Base-by-base conservation (phyloP, 805 yeast genomes). In the Candida awuae region DNA sequence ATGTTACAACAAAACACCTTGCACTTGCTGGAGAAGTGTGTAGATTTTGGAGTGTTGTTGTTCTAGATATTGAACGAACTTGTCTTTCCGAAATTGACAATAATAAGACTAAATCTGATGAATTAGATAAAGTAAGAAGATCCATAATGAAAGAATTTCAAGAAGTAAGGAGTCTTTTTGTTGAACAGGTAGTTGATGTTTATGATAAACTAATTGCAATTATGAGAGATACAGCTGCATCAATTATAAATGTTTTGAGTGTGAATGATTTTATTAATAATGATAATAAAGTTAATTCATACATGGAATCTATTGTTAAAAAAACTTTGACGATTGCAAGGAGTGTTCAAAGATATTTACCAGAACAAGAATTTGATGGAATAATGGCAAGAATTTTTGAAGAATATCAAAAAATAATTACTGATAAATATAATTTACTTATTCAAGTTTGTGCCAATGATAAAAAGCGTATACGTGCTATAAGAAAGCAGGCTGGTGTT, bases 1-100 rank as follows among this genome's bases (percentile, higher is more conserved):
- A 81, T 51, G 81, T 83, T 36, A 77, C 84, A 4, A 80, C 86
- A 2, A 77, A 77, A 47, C 84, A 82, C 55, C 54, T 82, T 36
- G 79, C 86, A 1, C 65, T 81, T 29, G 74, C 83, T 27, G 73
- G 80, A 4, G 85, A 82, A 51, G 65, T 77, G n/a, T 62, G 82
- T 22, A 75, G 75, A 39, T 62, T 68, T 22, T 56, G 78, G 18
- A 56, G 71, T 16, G 48, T 53, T 0, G 42, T 65, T 16, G 41
- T 41, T 19, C 31, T 32, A 13, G 44, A 41, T 37, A 21, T 41
- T 29, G 38, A 36, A 12, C 31, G 35, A 14, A 68, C 70, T 2
- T 59, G 41, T 29, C 10, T 36, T 9, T 33, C 35, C 8, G 38
- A 33, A 16, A 13, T 41, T 18, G 36, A 29, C 17, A 28, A 13